phyloP scores from a whole-genome alignment of 129 eudicot genomes.

The Apium graveolens region DNA sequence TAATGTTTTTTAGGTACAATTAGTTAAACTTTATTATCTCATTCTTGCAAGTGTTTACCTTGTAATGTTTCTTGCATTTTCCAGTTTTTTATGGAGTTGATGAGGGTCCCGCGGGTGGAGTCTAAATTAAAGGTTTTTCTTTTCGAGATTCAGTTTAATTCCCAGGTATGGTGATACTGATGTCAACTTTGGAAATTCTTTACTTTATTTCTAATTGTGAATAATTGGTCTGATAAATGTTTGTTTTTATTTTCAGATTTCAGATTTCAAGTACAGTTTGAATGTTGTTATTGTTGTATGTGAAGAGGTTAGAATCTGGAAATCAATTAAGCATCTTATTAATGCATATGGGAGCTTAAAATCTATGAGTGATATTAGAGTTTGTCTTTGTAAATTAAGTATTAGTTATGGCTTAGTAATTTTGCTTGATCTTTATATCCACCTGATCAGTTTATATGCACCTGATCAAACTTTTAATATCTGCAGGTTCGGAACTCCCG shows the following conservation, averaged over 20 bases:
- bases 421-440: neutral
- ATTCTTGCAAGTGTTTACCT: neutral
- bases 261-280: neutral
- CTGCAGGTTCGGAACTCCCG: slow-evolving; percentile 3
- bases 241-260: neutral
- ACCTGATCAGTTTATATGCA: neutral
- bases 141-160: slow-evolving; percentile 77
- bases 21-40: neutral
- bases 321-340: neutral
- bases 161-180: neutral
- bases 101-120: slow-evolving; percentile 96
- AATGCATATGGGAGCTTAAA: neutral
- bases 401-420: neutral
- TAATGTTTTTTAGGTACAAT: neutral
- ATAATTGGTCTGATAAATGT: neutral
- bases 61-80: slow-evolving; percentile 14
- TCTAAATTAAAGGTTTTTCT: slow-evolving; percentile 82
- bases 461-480: neutral
- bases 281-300: neutral
- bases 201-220: neutral
- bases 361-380: neutral
- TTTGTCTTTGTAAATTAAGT: neutral
- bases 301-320: slow-evolving; percentile 3
- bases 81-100: slow-evolving; percentile 86
- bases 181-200: neutral